Conservation (phyloP, 2,329 filamentous ascomycete genomes). For the Trichoderma afroharzianum region DNA sequence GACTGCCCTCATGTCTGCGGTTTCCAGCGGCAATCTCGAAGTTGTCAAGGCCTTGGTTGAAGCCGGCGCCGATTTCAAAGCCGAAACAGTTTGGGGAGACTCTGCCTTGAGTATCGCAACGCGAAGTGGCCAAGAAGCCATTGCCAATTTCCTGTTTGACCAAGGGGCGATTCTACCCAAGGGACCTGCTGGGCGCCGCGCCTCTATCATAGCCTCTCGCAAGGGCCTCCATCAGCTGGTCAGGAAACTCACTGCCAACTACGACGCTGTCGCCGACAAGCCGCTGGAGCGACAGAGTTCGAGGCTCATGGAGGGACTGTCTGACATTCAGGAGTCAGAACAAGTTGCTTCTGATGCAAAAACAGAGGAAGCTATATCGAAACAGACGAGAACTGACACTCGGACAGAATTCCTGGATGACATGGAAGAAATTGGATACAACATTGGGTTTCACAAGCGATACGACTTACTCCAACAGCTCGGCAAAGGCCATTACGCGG, state of each 20-base stretch:
- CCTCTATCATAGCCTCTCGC: neutral
- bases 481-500: conserved; percentile 83
- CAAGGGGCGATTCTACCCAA: conserved; percentile 1
- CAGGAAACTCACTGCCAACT: conserved; percentile 6
- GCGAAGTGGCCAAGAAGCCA: conserved; percentile 13
- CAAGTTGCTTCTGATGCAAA: neutral
- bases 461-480: conserved; percentile 74
- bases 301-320: neutral
- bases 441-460: neutral
- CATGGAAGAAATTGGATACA: neutral
- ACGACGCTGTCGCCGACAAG: neutral
- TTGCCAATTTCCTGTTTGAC: conserved; percentile 9
- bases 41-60: neutral
- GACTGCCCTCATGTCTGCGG: conserved; percentile 17
- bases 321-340: neutral
- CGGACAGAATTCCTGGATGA: neutral
- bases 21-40: conserved; percentile 12
- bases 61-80: neutral
- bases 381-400: neutral
- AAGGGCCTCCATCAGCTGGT: conserved; percentile 4
- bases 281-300: neutral
- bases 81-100: conserved; percentile 13
- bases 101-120: conserved; percentile 17
- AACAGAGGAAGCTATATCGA: neutral
- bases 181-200: neutral